Base-by-base conservation (phyloP, 257 asterid species). In the Solanum chmielewskii region DNA sequence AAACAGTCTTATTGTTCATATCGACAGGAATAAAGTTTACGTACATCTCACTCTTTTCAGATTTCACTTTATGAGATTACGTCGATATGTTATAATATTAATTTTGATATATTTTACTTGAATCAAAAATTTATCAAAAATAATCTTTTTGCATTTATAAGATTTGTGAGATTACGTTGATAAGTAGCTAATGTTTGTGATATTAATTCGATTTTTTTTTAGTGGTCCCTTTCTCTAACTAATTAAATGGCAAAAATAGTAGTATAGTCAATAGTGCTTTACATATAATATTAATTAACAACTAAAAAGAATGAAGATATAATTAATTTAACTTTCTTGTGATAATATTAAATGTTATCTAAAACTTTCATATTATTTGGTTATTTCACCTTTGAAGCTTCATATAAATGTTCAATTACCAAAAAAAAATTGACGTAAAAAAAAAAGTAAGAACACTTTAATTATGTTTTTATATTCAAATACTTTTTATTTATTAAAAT, bases 121-220 rank as follows among this genome's bases (percentile, higher is more conserved):
- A 70, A 0, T 16, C 0, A 1, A 70, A 0, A 0, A 8, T 70
- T 68, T 4, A 69, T 69, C 1, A 0, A 29, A 62, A 68, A 27
- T 0, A 3, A 1, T 1, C 1, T 27, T 1, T 27, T 6, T 25
- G 2, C 0, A 29, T 7, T 29, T 5, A 68, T 0, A 3, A 3
- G 6, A 0, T 25, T 27, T 27, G 1, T 27, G 0, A 27, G 18
- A 27, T 68, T 68, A 12, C 5, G 39, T 5, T 37, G 39, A 37
- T 37, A 35, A 35, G 5, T 35, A 35, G 37, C 37, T 35, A 35
- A 37, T 37, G 39, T 37, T 6, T 37, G 39, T 37, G 39, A 37
- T 35, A 35, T 37, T 37, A 44, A 77, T 44, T 77, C 0, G 5
- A 42, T 39, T 3, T 20, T 77, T 77, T 77, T 25, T 77, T 44